These are phyloP conservation scores for Aspergillus sergii DNA, from an alignment of 2,329 filamentous ascomycete species.

Conservation along the genomic window DNA sequence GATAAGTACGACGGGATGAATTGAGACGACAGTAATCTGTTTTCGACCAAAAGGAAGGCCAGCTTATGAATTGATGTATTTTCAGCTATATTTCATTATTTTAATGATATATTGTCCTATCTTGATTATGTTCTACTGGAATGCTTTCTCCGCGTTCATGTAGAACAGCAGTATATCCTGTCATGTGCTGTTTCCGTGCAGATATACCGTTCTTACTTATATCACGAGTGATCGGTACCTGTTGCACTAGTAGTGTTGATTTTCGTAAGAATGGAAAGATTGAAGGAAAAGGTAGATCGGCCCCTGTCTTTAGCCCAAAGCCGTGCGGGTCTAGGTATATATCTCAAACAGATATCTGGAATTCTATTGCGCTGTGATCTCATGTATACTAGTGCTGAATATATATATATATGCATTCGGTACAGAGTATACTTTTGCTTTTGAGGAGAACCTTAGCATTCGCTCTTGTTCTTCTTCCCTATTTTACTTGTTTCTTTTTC, in stretches of 20 bases:
- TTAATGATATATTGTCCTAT: conserved; percentile 9
- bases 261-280: no score
- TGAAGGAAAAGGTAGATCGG: background rate
- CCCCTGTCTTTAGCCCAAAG: background rate
- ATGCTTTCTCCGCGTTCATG: background rate
- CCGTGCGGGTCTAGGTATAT: background rate
- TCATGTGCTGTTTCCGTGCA: background rate
- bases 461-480: no score
- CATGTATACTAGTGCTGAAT: no score
- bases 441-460: no score
- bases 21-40: conserved; percentile 7
- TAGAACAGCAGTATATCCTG: background rate
- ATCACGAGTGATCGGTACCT: no score
- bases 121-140: background rate
- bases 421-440: no score
- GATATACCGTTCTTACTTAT: no score
- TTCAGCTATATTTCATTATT: conserved; percentile 10
- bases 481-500: no score
- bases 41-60: background rate
- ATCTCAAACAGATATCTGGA: no score
- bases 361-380: no score
- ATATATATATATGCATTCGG: no score
- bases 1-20: conserved; percentile 15
- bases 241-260: no score
- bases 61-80: conserved; percentile 15